Conservation (phyloP, 495 filamentous ascomycete species). For the Penicillium tannophilum region DNA sequence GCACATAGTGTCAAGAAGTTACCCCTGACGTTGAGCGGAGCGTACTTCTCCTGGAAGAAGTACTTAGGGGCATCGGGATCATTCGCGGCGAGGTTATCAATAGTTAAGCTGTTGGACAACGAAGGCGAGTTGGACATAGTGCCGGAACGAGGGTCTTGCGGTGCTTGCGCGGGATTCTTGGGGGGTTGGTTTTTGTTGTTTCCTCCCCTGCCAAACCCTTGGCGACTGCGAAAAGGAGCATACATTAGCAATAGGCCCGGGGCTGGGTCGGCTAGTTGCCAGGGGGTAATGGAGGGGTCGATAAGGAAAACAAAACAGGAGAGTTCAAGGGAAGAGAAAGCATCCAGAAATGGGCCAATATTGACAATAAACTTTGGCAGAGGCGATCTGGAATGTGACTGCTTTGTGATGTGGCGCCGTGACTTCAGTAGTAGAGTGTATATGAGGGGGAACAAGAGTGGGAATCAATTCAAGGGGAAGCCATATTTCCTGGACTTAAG, state of each 20-base stretch:
- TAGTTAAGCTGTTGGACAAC: slow-evolving; percentile 50
- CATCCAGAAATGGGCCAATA: background rate
- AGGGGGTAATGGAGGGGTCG: background rate
- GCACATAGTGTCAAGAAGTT: slow-evolving; percentile 95
- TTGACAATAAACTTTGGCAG: slow-evolving; percentile 9
- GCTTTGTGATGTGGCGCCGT: slow-evolving; percentile 2
- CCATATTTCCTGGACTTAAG: background rate
- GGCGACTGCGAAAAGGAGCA: slow-evolving; percentile 43
- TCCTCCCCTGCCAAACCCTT: slow-evolving; percentile 54
- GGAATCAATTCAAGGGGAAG: slow-evolving; percentile 6
- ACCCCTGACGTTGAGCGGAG: slow-evolving; percentile 86
- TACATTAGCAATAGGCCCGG: slow-evolving; percentile 40
- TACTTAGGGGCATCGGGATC: slow-evolving; percentile 63
- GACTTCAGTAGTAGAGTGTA: background rate
- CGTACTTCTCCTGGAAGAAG: slow-evolving; percentile 78
- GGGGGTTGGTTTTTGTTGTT: slow-evolving; percentile 56
- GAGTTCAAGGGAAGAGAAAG: slow-evolving; percentile 17
- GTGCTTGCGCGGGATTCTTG: slow-evolving; percentile 50
- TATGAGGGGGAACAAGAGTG: slow-evolving; percentile 12
- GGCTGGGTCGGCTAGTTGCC: background rate
- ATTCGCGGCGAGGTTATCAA: slow-evolving; percentile 52
- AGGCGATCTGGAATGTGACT: slow-evolving; percentile 7
- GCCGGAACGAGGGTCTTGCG: slow-evolving; percentile 46
- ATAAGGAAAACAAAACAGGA: slow-evolving; percentile 17
- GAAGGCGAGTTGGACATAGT: slow-evolving; percentile 63